Evolutionary conservation across 1,139 yeast species (phyloP), one percentile per base, ranked within the genome.

Genomic region (Saccharomyces hybrid): DNA sequence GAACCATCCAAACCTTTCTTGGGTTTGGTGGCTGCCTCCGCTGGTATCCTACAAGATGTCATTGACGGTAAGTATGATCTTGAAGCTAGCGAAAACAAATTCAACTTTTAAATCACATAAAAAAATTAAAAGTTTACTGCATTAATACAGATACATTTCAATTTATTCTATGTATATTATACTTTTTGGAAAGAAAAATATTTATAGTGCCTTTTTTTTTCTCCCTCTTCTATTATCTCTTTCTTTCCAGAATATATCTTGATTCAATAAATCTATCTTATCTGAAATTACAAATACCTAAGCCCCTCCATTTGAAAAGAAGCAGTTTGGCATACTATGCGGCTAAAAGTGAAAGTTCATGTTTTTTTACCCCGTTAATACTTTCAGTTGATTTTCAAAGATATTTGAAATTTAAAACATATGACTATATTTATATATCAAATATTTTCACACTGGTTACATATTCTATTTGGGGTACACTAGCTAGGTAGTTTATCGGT

Each of bases 1-100:
- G 96, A 89, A 65, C 99, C 99, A 55, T 90, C 98, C 41, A 82
- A 89, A 73, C 99, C 99, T 55, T 88, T 93, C 76, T 81, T 93
- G 70, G 99, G 99, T 55, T 81, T 93, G 65, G 90, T 93, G 58
- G 97, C 98, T 53, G 97, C 99, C 27, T 56, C 63, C 26, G 58
- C 65, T 34, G 57, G 55, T 26, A 57, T 59, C 47, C 53, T 61
- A 49, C 51, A 58, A 24, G 59, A 59, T 21, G 58, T 56, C 16
- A 46, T 59, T 6, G 58, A 55, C 11, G 61, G 62, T 47, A 52
- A 58, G 29, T 58, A 55, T 41, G 59, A 57, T 46, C 51, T 58
- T 24, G 47, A 44, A 28, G 56, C 46, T 31, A 49, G 50, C 26
- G 59, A 56, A 14, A 56, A 56, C 38, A 50, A 50, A 19, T 48